phyloP scores from a whole-genome alignment of 2,329 filamentous ascomycete species.

The Stagonosporopsis tanaceti region DNA sequence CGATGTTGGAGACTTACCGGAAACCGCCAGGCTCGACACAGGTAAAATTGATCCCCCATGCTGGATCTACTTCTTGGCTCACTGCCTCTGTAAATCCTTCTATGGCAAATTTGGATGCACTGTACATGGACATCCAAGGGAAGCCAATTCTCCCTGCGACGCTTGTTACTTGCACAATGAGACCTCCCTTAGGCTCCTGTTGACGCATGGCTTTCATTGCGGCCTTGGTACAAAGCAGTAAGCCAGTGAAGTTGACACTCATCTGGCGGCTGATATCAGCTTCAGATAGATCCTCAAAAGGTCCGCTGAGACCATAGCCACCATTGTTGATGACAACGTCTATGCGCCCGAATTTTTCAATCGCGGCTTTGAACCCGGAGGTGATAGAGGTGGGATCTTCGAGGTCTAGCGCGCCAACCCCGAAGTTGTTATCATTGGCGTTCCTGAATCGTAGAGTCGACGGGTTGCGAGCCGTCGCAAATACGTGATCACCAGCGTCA shows the following conservation, averaged over 20 bases:
- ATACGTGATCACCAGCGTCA: conserved; percentile 51
- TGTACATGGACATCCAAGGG: conserved; percentile 42
- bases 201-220: conserved; percentile 8
- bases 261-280: conserved; percentile 5
- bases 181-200: conserved; percentile 7
- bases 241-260: conserved; percentile 7
- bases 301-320: conserved; percentile 29
- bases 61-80: conserved; percentile 4
- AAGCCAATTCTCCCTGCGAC: conserved; percentile 25
- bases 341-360: conserved; percentile 74
- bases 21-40: conserved; percentile 1
- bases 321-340: conserved; percentile 58
- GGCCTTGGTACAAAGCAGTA: conserved; percentile 4
- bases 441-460: conserved; percentile 50
- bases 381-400: conserved; percentile 52
- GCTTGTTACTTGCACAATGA: conserved; percentile 7
- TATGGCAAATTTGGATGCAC: conserved; percentile 6
- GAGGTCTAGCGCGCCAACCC: conserved; percentile 59
- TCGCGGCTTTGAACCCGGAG: conserved; percentile 58
- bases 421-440: conserved; percentile 46
- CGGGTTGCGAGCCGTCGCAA: conserved; percentile 58
- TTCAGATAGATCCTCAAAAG: conserved; percentile 4
- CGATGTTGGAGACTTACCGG: background rate
- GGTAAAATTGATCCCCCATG: conserved; percentile 3
- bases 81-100: conserved; percentile 5